A percentile compares a stretch with the other conserved stretches of the same genome.
Evolutionary conservation across 169 alveolate genomes (phyloP).

Genomic region (Plasmodium reichenowi): DNA sequence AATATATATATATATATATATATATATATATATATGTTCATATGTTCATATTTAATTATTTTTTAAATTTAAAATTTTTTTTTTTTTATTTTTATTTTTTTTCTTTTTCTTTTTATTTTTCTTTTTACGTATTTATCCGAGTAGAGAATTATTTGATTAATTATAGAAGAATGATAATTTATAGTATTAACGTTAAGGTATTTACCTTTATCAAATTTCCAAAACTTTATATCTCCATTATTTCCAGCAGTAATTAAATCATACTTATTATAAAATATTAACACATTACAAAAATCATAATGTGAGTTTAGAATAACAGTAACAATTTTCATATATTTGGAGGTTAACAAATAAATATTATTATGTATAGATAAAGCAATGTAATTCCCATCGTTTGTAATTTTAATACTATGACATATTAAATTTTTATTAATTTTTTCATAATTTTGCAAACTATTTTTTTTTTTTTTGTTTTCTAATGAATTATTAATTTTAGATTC

Average conservation of each 20-base stretch:
- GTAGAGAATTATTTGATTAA: conserved; percentile 65
- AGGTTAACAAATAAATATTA: conserved; percentile 47
- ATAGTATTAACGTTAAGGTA: conserved; percentile 40
- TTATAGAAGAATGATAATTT: conserved; percentile 24
- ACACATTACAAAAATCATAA: conserved; percentile 54
- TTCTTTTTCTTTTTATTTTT: not conserved
- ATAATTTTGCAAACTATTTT: conserved; percentile 6
- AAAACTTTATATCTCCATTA: conserved; percentile 65
- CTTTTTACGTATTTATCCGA: conserved; percentile 29
- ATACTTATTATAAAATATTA: conserved; percentile 38
- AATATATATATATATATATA: not conserved
- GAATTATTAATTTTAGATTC: conserved; percentile 6
- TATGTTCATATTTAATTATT: not conserved
- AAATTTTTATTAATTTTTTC: conserved; percentile 52
- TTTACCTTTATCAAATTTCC: conserved; percentile 47
- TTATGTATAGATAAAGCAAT: conserved; percentile 66
- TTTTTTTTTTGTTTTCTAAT: conserved; percentile 19
- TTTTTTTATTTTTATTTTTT: not conserved
- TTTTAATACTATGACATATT: conserved; percentile 52
- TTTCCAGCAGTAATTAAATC: conserved; percentile 75
- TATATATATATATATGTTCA: not conserved
- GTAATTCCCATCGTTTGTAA: conserved; percentile 68
- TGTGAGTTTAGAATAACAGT: conserved; percentile 42
- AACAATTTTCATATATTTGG: conserved; percentile 66
- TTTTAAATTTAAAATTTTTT: too few relatives aligned